phyloP scores from a whole-genome alignment of 805 yeast genomes.

The Danielozyma ontarioensis region DNA sequence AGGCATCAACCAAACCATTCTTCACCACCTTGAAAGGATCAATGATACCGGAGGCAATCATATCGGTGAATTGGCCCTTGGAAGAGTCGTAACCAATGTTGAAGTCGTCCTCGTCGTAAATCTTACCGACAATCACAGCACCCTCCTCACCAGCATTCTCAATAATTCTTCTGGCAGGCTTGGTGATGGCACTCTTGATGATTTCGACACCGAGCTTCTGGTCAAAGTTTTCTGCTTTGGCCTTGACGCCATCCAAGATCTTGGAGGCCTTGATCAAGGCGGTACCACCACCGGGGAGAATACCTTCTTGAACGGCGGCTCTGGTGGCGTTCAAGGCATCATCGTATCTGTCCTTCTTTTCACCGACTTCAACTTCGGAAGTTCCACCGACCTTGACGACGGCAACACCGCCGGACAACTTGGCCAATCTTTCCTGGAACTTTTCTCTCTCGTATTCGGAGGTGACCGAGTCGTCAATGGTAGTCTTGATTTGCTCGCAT shows the following conservation, averaged over 20 bases:
- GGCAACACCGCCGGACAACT: constrained; percentile 97
- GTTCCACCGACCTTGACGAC: constrained; percentile 96
- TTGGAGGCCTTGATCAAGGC: constrained; percentile 91
- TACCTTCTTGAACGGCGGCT: constrained; percentile 98
- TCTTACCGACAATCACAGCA: constrained; percentile 90
- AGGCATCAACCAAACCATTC: constrained; percentile 91
- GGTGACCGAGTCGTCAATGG: constrained; percentile 69
- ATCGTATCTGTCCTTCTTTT: constrained; percentile 98
- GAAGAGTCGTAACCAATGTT: constrained; percentile 88
- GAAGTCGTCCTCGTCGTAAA: constrained; percentile 65
- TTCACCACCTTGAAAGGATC: constrained; percentile 98
- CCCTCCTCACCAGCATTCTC: constrained; percentile 98
- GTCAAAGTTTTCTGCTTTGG: constrained; percentile 76
- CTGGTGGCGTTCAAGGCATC: constrained; percentile 98
- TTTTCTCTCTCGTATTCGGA: constrained; percentile 94
- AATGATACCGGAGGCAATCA: constrained; percentile 95
- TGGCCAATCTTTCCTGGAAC: constrained; percentile 95
- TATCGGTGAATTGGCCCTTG: constrained; percentile 89
- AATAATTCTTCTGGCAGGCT: constrained; percentile 93
- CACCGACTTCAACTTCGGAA: constrained; percentile 97
- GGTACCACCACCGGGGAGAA: constrained; percentile 99
- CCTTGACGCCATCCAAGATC: constrained; percentile 62
- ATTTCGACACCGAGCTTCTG: constrained; percentile 94
- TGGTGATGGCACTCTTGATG: constrained; percentile 86
- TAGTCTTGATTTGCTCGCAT: constrained; percentile 88